These are phyloP conservation scores for Wallacemonas sp. DNA, from an alignment of 208 protist genomes.

Conservation along the genomic window DNA sequence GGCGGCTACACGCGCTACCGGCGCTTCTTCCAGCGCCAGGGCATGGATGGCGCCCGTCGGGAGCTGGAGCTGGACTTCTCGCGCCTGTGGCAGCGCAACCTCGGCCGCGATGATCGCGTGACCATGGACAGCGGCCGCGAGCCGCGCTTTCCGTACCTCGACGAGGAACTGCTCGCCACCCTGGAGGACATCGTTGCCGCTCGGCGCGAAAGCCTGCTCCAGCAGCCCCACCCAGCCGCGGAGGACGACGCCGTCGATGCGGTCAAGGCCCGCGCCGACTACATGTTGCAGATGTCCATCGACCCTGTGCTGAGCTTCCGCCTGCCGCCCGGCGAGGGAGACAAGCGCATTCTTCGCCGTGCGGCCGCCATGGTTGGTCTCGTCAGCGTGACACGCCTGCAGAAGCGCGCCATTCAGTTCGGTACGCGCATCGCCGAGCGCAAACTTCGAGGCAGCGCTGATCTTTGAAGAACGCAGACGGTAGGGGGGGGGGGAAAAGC, in stretches of 20 bases:
- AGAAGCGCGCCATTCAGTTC: conserved; percentile 98
- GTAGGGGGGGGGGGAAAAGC: not conserved
- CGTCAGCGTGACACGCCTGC: conserved; percentile 58
- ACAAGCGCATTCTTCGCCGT: conserved; percentile 91
- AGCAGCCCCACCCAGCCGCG: not conserved
- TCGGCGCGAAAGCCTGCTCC: conserved; percentile 37
- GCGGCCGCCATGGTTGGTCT: conserved; percentile 88
- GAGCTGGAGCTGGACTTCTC: conserved; percentile 92
- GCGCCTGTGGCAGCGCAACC: conserved; percentile 94
- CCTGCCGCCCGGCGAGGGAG: conserved; percentile 80
- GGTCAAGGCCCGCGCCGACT: conserved; percentile 18
- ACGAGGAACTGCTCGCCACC: conserved; percentile 88
- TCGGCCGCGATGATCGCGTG: conserved; percentile 95
- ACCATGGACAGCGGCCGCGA: conserved; percentile 92
- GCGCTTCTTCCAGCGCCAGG: conserved; percentile 69
- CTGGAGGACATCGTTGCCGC: conserved; percentile 68
- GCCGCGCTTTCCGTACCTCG: conserved; percentile 93
- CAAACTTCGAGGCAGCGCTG: conserved; percentile 37
- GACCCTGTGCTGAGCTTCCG: conserved; percentile 67
- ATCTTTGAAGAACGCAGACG: conserved; percentile 4
- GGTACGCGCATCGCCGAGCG: conserved; percentile 94
- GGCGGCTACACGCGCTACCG: conserved; percentile 95
- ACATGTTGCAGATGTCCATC: conserved; percentile 46
- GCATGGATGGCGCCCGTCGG: conserved; percentile 50
- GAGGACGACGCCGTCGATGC: not conserved